These are phyloP conservation scores for Magnusiomyces suaveolens DNA, from an alignment of 1,139 yeast genomes.

Conservation along the genomic window DNA sequence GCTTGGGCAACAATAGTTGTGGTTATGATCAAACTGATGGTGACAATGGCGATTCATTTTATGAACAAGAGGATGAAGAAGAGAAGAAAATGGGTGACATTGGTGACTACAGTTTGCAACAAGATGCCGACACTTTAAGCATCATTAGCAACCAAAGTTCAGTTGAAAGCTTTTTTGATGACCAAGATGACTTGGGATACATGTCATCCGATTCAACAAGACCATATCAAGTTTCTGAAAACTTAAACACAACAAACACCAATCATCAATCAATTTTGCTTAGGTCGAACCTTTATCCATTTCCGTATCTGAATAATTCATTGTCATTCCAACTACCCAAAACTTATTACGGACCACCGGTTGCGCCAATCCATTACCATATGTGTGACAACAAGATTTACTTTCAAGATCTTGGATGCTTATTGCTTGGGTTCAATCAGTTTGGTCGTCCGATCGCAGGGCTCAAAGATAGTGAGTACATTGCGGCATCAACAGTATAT, in stretches of 20 bases:
- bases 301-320: background rate
- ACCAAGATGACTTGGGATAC: background rate
- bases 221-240: too few relatives aligned
- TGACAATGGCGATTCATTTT: background rate
- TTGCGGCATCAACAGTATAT: background rate
- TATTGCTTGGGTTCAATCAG: constrained; percentile 3
- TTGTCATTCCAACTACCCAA: background rate
- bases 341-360: background rate
- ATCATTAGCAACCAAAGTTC: background rate
- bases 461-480: constrained; percentile 1
- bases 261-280: background rate
- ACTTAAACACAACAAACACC: too few relatives aligned
- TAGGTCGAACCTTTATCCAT: background rate
- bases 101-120: background rate
- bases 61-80: background rate
- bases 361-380: constrained; percentile 4
- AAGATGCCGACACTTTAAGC: background rate
- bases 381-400: background rate
- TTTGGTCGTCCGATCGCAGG: constrained; percentile 3
- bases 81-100: background rate
- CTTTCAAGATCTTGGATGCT: constrained; percentile 4
- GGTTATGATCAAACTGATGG: background rate
- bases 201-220: background rate
- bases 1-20: background rate
- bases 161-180: constrained; percentile 1